phyloP scores from a whole-genome alignment of 345 rosid genomes.

The Theobroma cacao region DNA sequence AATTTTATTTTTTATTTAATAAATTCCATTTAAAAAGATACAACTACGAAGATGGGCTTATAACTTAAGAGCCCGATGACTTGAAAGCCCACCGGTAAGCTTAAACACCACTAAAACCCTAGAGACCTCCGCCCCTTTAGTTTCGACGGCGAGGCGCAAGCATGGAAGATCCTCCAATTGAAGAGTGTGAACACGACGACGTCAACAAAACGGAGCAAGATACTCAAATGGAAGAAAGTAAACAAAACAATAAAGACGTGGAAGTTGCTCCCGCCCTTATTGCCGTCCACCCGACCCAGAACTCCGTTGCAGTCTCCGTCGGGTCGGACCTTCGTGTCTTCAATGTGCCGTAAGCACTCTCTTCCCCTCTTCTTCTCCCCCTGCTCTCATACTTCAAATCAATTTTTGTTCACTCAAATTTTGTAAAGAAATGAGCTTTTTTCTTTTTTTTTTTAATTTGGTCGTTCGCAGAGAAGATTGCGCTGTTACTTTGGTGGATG shows the following conservation, averaged over 20 bases:
- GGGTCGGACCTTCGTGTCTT: conserved; percentile 86
- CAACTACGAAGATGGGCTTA: neutral
- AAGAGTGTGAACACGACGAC: conserved; percentile 26
- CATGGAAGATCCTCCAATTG: conserved; percentile 7
- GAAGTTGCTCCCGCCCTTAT: conserved; percentile 86
- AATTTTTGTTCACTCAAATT: neutral
- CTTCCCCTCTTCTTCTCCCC: neutral
- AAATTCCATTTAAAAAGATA: too few relatives aligned
- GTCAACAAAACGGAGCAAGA: neutral
- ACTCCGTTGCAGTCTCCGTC: conserved; percentile 67
- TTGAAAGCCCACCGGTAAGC: neutral
- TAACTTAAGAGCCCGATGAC: neutral
- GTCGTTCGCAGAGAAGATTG: conserved; percentile 42
- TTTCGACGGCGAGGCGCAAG: neutral
- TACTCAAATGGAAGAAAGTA: conserved; percentile 54
- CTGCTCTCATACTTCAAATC: neutral
- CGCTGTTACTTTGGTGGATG: conserved; percentile 59
- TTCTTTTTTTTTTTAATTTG: neutral
- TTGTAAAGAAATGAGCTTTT: neutral
- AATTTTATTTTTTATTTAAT: too few relatives aligned
- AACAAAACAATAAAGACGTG: conserved; percentile 37
- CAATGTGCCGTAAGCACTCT: conserved; percentile 57
- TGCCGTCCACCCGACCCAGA: conserved; percentile 64
- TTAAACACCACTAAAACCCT: conserved; percentile 8
- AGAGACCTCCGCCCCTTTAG: neutral